Base-by-base conservation (phyloP, 177 flowering plant species). In the Telopea speciosissima region DNA sequence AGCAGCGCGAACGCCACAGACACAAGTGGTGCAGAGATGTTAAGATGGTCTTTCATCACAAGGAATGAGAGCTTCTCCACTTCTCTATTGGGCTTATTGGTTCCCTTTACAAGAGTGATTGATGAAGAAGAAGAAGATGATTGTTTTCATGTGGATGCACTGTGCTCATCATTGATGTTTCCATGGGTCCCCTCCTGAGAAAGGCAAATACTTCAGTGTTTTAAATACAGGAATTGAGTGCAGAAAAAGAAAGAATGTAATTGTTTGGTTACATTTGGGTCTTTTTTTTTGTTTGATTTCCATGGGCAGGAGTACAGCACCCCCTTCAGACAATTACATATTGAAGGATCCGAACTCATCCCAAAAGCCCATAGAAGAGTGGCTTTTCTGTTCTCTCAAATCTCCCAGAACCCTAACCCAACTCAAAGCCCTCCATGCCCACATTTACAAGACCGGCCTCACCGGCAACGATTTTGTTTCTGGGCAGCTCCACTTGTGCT, bases 1-100 rank as follows among this genome's bases (percentile, higher is more conserved):
- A 85, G 25, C 67, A 54, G 84, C 78, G 63, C 85, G n/a, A 84
- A 33, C 8, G 4, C 40, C 7, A 3, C 82, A 6, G 70, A 67
- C 31, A 42, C 79, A 62, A 83, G 82, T 74, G 79, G 76, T 62
- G 81, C 81, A 13, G 67, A 58, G 25, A 58, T 66, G 24, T 49
- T 61, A 11, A 71, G 84, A 70, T 72, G 40, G 40, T 33, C 40
- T 33, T 33, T 33, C 40, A 33, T 72, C 19, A 64, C 71, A 24
- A 44, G 58, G 12, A 24, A 23, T 31, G 65, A 19, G 61, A 56
- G n/a, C 1, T 56, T n/a, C 1, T 24, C 1, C 1, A n/a, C 61
- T 56, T 16, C 1, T 6, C 24, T 56, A 3, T 9, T 52, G n/a
- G 61, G 19, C 6, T 56, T 56, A 7, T 56, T 56, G n/a, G 24